phyloP scores from a whole-genome alignment of 495 filamentous ascomycete species.

The Tuber aestivum region DNA sequence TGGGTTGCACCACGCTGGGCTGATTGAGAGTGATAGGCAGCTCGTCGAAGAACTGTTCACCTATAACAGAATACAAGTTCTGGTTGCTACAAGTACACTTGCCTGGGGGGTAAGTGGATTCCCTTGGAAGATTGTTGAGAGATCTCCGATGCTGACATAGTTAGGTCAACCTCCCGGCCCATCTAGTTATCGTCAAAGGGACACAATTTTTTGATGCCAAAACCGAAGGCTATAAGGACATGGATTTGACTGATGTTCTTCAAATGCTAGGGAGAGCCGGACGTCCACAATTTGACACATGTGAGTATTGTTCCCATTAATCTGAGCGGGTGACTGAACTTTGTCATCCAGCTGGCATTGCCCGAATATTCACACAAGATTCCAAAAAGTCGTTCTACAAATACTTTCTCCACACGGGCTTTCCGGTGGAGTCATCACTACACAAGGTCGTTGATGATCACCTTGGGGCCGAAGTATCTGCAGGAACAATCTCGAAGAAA shows the following conservation, averaged over 20 bases:
- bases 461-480: constrained; percentile 88
- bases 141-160: not conserved
- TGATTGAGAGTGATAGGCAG: constrained; percentile 88
- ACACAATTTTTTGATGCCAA: constrained; percentile 99
- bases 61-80: constrained; percentile 95
- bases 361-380: constrained; percentile 94
- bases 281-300: constrained; percentile 91
- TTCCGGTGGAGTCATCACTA: constrained; percentile 91
- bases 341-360: constrained; percentile 61
- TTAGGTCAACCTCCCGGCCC: constrained; percentile 79
- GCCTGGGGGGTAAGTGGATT: constrained; percentile 68
- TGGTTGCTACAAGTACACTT: constrained; percentile 92
- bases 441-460: constrained; percentile 98
- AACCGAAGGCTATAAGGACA: constrained; percentile 94
- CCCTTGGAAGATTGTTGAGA: not conserved
- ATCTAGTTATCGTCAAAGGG: constrained; percentile 95
- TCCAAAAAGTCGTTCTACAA: constrained; percentile 99
- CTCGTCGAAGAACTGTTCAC: constrained; percentile 89
- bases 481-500: constrained; percentile 84
- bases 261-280: constrained; percentile 98
- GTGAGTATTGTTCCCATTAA: constrained; percentile 11
- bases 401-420: constrained; percentile 96
- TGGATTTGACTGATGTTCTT: constrained; percentile 97
- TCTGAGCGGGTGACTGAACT: constrained; percentile 5
- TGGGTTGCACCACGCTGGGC: constrained; percentile 91